Conservation (phyloP, 1,284 basidiomycete genomes). For the Sphagnurus paluster region DNA sequence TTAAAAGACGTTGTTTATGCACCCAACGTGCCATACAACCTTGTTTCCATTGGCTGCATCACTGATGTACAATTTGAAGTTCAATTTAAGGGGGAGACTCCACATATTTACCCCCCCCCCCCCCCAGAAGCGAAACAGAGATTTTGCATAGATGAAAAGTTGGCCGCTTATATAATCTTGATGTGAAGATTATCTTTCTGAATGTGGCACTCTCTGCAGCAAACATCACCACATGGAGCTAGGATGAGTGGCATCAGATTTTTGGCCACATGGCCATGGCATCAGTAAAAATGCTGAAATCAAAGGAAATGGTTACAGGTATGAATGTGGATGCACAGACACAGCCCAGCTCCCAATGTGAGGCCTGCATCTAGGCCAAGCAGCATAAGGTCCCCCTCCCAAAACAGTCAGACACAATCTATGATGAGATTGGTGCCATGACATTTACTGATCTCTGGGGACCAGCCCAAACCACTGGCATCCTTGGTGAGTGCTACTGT, state of each 20-base stretch:
- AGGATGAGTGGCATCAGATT: constrained; percentile 35
- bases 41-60: constrained; percentile 32
- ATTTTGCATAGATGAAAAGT: constrained; percentile 7
- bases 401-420: constrained; percentile 15
- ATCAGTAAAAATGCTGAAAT: constrained; percentile 22
- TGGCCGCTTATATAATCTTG: constrained; percentile 5
- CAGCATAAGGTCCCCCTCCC: constrained; percentile 25
- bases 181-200: not conserved
- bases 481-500: constrained; percentile 22
- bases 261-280: constrained; percentile 32
- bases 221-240: not conserved
- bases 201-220: not conserved
- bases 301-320: constrained; percentile 25
- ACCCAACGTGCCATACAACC: constrained; percentile 32
- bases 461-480: constrained; percentile 18
- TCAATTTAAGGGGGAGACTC: constrained; percentile 3
- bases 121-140: constrained; percentile 7
- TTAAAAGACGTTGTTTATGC: constrained; percentile 31
- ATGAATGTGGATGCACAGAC: constrained; percentile 24
- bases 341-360: constrained; percentile 19
- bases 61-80: constrained; percentile 16
- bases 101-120: constrained; percentile 8
- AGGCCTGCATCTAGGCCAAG: constrained; percentile 33
- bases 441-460: constrained; percentile 26
- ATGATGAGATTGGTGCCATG: constrained; percentile 23